A percentile compares a stretch with the other conserved stretches of the same genome.
These are phyloP conservation scores for Pascua sp. DNA, from an alignment of 1,284 basidiomycete species.

Conservation along the genomic window DNA sequence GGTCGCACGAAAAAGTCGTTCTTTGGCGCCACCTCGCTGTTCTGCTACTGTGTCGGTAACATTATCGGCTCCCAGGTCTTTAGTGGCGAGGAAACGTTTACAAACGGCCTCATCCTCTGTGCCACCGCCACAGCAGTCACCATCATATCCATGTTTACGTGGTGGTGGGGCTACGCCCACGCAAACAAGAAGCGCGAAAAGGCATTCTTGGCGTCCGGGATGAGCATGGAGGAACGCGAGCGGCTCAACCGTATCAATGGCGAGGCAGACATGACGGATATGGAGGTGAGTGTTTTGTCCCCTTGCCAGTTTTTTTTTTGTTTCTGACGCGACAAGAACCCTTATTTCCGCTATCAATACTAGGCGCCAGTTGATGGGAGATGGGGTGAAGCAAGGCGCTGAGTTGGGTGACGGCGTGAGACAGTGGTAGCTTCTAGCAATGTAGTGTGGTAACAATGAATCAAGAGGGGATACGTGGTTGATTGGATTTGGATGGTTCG, in stretches of 20 bases:
- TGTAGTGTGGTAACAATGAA: too few species aligned
- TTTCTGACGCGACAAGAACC: constrained; percentile 3
- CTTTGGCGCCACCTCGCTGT: constrained; percentile 12
- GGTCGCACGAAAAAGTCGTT: constrained; percentile 22
- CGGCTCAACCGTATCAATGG: constrained; percentile 25
- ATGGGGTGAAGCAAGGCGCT: too few species aligned
- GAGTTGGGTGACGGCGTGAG: too few species aligned
- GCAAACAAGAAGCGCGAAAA: constrained; percentile 24
- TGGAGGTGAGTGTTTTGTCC: not conserved
- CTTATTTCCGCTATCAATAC: constrained; percentile 8
- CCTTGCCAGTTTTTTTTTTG: not conserved
- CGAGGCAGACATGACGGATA: constrained; percentile 32
- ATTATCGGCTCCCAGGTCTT: constrained; percentile 28
- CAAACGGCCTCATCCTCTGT: constrained; percentile 16
- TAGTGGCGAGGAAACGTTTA: constrained; percentile 9
- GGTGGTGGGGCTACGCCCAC: constrained; percentile 22
- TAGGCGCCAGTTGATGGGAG: too few species aligned
- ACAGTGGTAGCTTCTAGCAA: too few species aligned
- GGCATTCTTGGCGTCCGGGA: constrained; percentile 15
- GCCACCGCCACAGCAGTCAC: constrained; percentile 15
- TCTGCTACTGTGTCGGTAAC: constrained; percentile 32
- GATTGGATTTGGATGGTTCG: too few species aligned
- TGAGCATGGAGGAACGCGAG: constrained; percentile 27
- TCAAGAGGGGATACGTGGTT: too few species aligned
- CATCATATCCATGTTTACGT: constrained; percentile 11